phyloP scores from a whole-genome alignment of 2,329 filamentous ascomycete genomes.

The Davidsoniella neocaledoniae region DNA sequence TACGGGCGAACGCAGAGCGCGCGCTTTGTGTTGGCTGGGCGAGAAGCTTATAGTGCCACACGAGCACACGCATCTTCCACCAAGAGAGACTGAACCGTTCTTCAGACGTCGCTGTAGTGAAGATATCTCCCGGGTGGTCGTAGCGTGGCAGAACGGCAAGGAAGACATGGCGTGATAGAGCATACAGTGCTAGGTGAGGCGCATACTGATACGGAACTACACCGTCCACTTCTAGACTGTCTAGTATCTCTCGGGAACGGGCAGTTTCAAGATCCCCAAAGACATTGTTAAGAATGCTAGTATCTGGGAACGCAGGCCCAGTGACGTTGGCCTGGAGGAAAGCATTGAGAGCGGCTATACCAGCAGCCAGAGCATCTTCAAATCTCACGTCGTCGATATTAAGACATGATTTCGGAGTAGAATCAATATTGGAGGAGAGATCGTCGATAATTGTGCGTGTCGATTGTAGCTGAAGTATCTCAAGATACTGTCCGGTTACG shows the following conservation, averaged over 20 bases:
- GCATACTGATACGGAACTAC: slow-evolving; percentile 74
- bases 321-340: slow-evolving; percentile 83
- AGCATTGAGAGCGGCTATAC: slow-evolving; percentile 52
- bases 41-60: slow-evolving; percentile 48
- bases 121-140: slow-evolving; percentile 14
- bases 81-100: slow-evolving; percentile 28
- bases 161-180: slow-evolving; percentile 37
- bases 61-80: slow-evolving; percentile 53
- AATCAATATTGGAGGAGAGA: not conserved
- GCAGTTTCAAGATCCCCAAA: slow-evolving; percentile 19
- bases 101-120: slow-evolving; percentile 19
- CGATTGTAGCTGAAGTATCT: not conserved
- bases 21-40: slow-evolving; percentile 38
- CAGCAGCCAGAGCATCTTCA: slow-evolving; percentile 30
- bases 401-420: not conserved
- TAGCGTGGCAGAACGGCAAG: slow-evolving; percentile 24
- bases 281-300: slow-evolving; percentile 18
- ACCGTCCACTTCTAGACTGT: slow-evolving; percentile 61
- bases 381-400: not conserved
- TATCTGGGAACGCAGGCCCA: slow-evolving; percentile 51
- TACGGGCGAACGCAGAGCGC: slow-evolving; percentile 38
- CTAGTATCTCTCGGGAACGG: slow-evolving; percentile 41
- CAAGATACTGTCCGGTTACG: not conserved
- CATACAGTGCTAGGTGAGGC: slow-evolving; percentile 69
- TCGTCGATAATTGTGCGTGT: not conserved